Conservation (phyloP, 495 filamentous ascomycete genomes). For the Cercophora scortea region DNA sequence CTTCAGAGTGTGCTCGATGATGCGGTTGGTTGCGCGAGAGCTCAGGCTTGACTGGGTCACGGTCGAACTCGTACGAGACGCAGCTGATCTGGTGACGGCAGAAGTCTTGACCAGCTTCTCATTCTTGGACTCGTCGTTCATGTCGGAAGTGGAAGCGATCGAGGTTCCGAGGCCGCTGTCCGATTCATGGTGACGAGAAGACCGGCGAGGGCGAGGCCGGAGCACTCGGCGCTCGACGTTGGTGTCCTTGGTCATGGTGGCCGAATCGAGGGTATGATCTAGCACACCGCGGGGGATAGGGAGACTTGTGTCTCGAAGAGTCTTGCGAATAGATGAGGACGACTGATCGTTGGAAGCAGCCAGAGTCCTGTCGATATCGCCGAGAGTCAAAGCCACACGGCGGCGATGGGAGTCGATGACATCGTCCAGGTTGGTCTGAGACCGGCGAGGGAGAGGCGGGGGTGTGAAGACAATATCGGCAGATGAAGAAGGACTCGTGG, state of each 20-base stretch:
- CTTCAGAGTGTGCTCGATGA: slow-evolving; percentile 45
- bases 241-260: slow-evolving; percentile 31
- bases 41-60: slow-evolving; percentile 37
- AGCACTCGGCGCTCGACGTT: slow-evolving; percentile 35
- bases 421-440: slow-evolving; percentile 56
- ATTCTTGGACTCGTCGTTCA: slow-evolving; percentile 17
- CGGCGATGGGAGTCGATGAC: slow-evolving; percentile 48
- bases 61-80: slow-evolving; percentile 27
- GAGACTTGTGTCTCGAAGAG: slow-evolving; percentile 39
- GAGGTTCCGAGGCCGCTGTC: slow-evolving; percentile 56
- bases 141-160: slow-evolving; percentile 34
- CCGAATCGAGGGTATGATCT: slow-evolving; percentile 34
- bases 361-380: slow-evolving; percentile 42
- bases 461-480: slow-evolving; percentile 39
- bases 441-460: slow-evolving; percentile 48
- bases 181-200: slow-evolving; percentile 48
- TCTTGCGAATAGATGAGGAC: slow-evolving; percentile 16
- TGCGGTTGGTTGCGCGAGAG: slow-evolving; percentile 43
- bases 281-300: slow-evolving; percentile 45
- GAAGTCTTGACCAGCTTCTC: slow-evolving; percentile 25
- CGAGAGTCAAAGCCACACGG: slow-evolving; percentile 42
- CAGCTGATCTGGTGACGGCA: slow-evolving; percentile 43
- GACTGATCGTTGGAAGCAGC: slow-evolving; percentile 21
- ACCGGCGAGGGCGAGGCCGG: slow-evolving; percentile 42
- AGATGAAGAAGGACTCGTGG: slow-evolving; percentile 34